Conservation (phyloP, 495 filamentous ascomycete species). For the Thermochaetoides thermophila region DNA sequence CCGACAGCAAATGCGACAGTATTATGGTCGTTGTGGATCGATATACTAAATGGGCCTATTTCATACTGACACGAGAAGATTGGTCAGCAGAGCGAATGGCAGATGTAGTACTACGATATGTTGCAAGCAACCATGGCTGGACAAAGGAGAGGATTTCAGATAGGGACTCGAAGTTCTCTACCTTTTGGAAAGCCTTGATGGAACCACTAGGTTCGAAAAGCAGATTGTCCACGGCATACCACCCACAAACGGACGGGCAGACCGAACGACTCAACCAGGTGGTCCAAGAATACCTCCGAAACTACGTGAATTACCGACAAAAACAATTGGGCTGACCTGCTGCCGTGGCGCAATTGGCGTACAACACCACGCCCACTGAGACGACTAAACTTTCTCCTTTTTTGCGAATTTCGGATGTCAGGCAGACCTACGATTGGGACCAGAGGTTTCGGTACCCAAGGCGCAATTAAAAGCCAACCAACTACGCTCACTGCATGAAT, state of each 20-base stretch:
- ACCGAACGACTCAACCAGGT: too few relatives aligned
- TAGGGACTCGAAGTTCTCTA: not conserved
- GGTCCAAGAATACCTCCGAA: slow-evolving; percentile 1
- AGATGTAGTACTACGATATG: not conserved
- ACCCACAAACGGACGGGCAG: slow-evolving; percentile 3
- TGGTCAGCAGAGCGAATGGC: not conserved
- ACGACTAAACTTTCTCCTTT: not conserved
- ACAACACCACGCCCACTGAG: not conserved
- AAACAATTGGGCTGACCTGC: not conserved
- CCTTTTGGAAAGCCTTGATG: not conserved
- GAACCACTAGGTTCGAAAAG: not conserved
- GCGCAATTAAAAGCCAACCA: too few relatives aligned
- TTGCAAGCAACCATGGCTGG: not conserved
- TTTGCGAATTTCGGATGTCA: not conserved
- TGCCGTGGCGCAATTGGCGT: not conserved
- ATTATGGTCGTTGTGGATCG: not conserved
- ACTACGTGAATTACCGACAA: not conserved
- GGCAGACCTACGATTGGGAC: not conserved
- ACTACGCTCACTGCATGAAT: too few relatives aligned
- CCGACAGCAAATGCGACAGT: too few relatives aligned
- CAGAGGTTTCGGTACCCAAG: not conserved
- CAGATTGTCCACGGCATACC: not conserved
- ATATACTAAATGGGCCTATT: not conserved
- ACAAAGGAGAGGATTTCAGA: slow-evolving; percentile 1
- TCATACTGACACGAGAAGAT: not conserved